These are phyloP conservation scores for Cochliopodium minus DNA, from an alignment of 208 protist species.

Conservation along the genomic window DNA sequence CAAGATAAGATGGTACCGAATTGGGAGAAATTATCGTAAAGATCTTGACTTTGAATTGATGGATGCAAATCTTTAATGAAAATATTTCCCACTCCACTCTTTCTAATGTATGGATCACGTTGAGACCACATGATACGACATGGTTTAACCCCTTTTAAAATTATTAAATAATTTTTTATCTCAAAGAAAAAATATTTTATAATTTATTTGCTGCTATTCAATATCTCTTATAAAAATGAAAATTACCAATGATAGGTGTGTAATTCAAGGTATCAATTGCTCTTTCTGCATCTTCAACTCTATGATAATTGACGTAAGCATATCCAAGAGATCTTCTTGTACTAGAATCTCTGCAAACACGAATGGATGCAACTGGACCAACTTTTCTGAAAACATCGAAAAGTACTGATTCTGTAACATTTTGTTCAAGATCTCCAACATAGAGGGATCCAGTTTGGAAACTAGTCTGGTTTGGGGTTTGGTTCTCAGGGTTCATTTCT, in stretches of 20 bases:
- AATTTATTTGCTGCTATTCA: too few species aligned
- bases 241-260: conserved; percentile 67
- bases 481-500: too few species aligned
- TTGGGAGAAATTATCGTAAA: conserved; percentile 85
- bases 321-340: conserved; percentile 91
- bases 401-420: conserved; percentile 72
- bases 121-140: conserved; percentile 98
- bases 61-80: conserved; percentile 94
- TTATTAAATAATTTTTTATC: too few species aligned
- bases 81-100: conserved; percentile 85
- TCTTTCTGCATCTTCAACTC: conserved; percentile 71
- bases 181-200: too few species aligned
- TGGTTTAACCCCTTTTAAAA: too few species aligned
- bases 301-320: conserved; percentile 97
- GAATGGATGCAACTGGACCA: conserved; percentile 88
- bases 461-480: background rate
- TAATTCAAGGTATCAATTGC: conserved; percentile 95
- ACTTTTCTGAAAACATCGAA: conserved; percentile 91
- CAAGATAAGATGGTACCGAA: conserved; percentile 95
- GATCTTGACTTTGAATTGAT: conserved; percentile 80
- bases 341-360: conserved; percentile 89
- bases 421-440: conserved; percentile 85
- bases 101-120: conserved; percentile 81
- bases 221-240: too few species aligned
- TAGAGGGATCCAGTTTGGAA: conserved; percentile 72